Base-by-base conservation (phyloP, 192 early-diverging fungal genomes). In the Chytriomyces sp. region DNA sequence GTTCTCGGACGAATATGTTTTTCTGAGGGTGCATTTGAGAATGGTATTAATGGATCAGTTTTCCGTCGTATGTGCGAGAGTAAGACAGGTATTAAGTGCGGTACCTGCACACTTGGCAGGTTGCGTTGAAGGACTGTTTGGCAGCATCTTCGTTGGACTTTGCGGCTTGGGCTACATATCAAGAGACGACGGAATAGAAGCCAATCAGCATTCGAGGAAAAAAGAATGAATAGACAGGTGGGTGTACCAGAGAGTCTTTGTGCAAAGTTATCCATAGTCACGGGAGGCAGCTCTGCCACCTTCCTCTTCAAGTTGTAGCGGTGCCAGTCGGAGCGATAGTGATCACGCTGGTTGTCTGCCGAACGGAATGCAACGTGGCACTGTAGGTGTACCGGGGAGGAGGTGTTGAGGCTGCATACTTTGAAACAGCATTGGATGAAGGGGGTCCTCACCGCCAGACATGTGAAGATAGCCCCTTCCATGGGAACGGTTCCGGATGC, bases 281-380 rank as follows among this genome's bases (percentile, higher is more conserved):
- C 89, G 30, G 95, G 91, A 0, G 93, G 93, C 22, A 98, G 81
- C 26, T 91, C 92, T 14, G 91, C 95, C 31, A 98, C 93, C 74
- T 98, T 96, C 70, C 96, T 90, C 85, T 98, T 98, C 31, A 98
- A 79, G 78, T 99, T 99, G 87, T 99, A 99, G 38, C 96, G 85
- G 71, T 99, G 98, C 96, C 98, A 99, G 85, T 99, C 95, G 34
- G 92, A 90, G 30, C 90, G 87, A 78, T 96, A 96, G 81, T 99
- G 98, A 34, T 88, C 87, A 39, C 98, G 82, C 82, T 99, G 98
- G 72, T 87, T 80, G 44, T 96, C 93, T 14, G 94, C 88, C 2
- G 92, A 85, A 71, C 88, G 77, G 81, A 99, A 99, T 6, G 93
- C 93, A 19, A 97, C 92, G 76, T 98, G 93, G 81, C 98, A 99